Base-by-base conservation (phyloP, 2,329 filamentous ascomycete species). In the Trichoderma lentiforme region DNA sequence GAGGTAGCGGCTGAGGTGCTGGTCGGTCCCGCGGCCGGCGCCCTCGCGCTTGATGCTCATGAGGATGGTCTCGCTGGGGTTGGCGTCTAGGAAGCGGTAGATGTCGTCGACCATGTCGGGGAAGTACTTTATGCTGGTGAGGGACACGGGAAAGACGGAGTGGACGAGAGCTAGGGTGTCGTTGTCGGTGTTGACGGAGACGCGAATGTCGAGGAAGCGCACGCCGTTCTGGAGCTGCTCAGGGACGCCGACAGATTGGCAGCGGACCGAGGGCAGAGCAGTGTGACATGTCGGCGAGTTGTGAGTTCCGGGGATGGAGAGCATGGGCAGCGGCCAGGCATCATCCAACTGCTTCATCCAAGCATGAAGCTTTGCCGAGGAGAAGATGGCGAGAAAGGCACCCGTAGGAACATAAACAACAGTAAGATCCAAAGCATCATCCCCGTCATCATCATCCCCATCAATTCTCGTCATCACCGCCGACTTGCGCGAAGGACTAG, bases 231-330 rank as follows among this genome's bases (percentile, higher is more conserved):
- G 86, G 32, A 99, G 89, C 82, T 99, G 96, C 68, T 91, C 89
- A 63, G 86, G 85, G 6, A 97, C 87, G 73, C 89, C 86, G 21
- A 95, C 93, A 39, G 93, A 91, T 83, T 99, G 96, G 82, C 96
- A 98, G 51, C 96, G 92, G 47, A 98, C 96, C 1, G 94, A 97
- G 1, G 96, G 96, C 6, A 98, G 87, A 14, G 96, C 95, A 63
- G 89, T 87, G 84, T 97, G 87, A 83, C 89, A 92, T 11, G 95
- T 97, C 7, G 96, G 93, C 21, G 93, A 93, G 83, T 99, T 98
- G 85, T 99, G 96, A 0, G 96, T 98, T 74, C 96, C 96, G 0
- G 96, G 96, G 74, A 98, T 96, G 64, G 92, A 96, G 64, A 99
- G 89, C 3, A 91, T 87, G 1, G 93, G 92, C 5, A 98, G 85